Conservation (phyloP, 2,329 filamentous ascomycete species). For the Pseudogymnoascus sp. region DNA sequence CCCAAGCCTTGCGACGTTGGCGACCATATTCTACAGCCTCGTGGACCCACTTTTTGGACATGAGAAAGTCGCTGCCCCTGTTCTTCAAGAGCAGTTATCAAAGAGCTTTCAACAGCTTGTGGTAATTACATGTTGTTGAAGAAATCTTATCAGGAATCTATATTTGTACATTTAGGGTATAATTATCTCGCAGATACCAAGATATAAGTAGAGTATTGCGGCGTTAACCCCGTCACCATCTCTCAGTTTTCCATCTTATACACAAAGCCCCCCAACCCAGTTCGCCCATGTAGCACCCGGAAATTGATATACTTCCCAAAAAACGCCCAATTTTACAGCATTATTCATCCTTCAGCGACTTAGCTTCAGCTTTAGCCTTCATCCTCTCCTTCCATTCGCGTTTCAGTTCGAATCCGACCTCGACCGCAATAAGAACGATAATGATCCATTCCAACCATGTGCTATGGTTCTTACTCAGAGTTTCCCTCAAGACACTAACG, state of each 20-base stretch:
- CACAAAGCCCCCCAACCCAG: neutral
- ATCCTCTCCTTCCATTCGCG: conserved; percentile 37
- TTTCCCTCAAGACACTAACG: conserved; percentile 78
- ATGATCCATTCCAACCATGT: conserved; percentile 91
- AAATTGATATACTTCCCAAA: neutral
- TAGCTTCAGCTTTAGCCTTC: neutral
- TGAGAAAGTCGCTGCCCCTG: neutral
- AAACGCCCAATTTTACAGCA: neutral
- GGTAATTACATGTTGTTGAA: neutral
- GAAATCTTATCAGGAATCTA: neutral
- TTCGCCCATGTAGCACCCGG: neutral
- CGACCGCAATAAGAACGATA: conserved; percentile 85
- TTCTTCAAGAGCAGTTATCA: neutral
- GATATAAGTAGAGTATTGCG: neutral
- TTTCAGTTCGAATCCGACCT: conserved; percentile 81
- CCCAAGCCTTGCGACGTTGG: conserved; percentile 2
- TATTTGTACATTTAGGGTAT: conserved; percentile 8
- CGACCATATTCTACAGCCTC: neutral
- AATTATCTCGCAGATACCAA: neutral
- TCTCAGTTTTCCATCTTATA: neutral
- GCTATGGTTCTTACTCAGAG: conserved; percentile 84
- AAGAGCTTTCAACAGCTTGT: neutral
- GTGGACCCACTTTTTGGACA: conserved; percentile 1
- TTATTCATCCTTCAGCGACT: neutral
- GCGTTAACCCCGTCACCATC: neutral